Evolutionary conservation across 2,329 filamentous ascomycete genomes (phyloP), one percentile per base, ranked within the genome.

Genomic region (Nemania sp.): DNA sequence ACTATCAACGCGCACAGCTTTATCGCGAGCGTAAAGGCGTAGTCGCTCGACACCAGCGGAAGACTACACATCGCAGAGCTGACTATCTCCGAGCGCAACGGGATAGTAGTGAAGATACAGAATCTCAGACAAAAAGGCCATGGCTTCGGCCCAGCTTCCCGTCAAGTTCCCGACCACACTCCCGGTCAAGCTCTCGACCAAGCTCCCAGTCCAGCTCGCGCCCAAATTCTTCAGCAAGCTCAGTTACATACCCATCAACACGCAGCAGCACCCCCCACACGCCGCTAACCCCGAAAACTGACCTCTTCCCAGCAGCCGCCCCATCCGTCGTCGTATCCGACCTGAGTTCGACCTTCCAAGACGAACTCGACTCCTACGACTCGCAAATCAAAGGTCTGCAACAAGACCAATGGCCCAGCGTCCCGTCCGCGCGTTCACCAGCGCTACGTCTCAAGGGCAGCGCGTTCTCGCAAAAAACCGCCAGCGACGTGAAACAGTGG

Each of bases 11-110:
- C 33, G 59, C 62, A 12, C 15, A 41, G 8, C 34, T 59, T 1
- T 46, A 58, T 9, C 54, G 20, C 11, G 42, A 33, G 46, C 62
- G 61, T 17, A 56, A 46, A 14, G 43, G 40, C 2, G 50, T 52
- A 1, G 23, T 59, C 3, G 20, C 6, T 7, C 43, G 31, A 3
- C 31, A 22, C 42, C 51, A n/a, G 11, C 34, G 14, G 19, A 34
- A 20, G 15, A 14, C 5, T 9, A 12, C 8, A 20, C 24, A 7
- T 3, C 24, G 12, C 20, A 31, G 3, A 1, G 15, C 8, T 20
- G 9, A n/a, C 20, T 15, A 12, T n/a, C 5, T 20, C 17, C 5
- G 6, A 6, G 6, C 3, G 2, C 37, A 40, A 23, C n/a, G 37
- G n/a, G 22, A 24, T 6, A 20, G 15, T n/a, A 20, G n/a, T 4